These are phyloP conservation scores for Phaeotremella skinneri DNA, from an alignment of 768 basidiomycete species.

Conservation along the genomic window DNA sequence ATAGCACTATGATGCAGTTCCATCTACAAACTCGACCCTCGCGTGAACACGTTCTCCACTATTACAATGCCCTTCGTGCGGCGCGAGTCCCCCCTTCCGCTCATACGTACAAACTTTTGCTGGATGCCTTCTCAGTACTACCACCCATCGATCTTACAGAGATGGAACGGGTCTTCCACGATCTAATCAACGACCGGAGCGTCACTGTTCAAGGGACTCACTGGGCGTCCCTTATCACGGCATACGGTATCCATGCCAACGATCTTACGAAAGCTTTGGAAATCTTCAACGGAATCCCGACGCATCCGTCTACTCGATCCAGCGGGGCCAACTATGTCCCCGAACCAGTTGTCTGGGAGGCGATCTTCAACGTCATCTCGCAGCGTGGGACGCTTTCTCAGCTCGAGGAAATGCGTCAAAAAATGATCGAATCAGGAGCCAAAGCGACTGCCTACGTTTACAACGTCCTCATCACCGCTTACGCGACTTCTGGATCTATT, in stretches of 20 bases:
- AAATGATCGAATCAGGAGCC: constrained; percentile 64
- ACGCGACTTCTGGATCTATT: constrained; percentile 67
- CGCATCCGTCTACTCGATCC: constrained; percentile 56
- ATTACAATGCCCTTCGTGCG: constrained; percentile 64
- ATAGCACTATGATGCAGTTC: constrained; percentile 82
- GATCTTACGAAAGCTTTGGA: constrained; percentile 73
- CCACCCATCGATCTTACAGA: constrained; percentile 72
- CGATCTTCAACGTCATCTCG: constrained; percentile 80
- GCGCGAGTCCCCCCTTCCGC: constrained; percentile 71
- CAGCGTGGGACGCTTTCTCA: constrained; percentile 75
- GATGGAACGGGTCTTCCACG: constrained; percentile 69
- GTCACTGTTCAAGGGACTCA: constrained; percentile 63
- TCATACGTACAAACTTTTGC: constrained; percentile 93
- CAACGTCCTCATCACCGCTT: constrained; percentile 76
- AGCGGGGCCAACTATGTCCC: constrained; percentile 53
- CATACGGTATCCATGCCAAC: constrained; percentile 75
- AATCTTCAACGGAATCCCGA: constrained; percentile 71
- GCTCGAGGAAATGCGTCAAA: constrained; percentile 64
- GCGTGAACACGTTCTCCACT: constrained; percentile 70
- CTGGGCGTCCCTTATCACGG: constrained; percentile 83
- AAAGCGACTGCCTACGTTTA: constrained; percentile 95
- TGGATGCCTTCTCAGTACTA: constrained; percentile 82
- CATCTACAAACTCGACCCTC: constrained; percentile 88
- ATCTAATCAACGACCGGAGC: constrained; percentile 57
- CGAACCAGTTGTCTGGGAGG: constrained; percentile 85